Conservation (phyloP, 2,329 filamentous ascomycete species). For the Tympanopsis confertula region DNA sequence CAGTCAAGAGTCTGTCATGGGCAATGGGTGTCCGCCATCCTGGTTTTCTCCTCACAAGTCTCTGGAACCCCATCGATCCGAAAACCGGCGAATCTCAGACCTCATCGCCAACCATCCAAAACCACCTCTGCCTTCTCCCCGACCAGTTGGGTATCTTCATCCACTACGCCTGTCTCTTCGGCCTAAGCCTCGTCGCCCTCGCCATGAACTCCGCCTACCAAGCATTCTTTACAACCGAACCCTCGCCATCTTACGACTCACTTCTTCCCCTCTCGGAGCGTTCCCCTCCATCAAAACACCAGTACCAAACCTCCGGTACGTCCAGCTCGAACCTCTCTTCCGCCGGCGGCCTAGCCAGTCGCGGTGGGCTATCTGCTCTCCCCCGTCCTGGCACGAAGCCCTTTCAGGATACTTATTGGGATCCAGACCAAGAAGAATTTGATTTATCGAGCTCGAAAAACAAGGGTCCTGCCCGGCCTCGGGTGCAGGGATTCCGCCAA, state of each 20-base stretch:
- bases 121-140: conserved; percentile 52
- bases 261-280: not conserved
- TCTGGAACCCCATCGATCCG: conserved; percentile 54
- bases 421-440: not conserved
- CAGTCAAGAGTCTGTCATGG: conserved; percentile 56
- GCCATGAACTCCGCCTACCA: not conserved
- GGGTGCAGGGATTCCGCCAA: too few species aligned
- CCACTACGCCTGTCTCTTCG: conserved; percentile 40
- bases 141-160: conserved; percentile 54
- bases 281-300: not conserved
- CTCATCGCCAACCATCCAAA: conserved; percentile 36
- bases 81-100: conserved; percentile 5
- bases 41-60: conserved; percentile 49
- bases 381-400: not conserved
- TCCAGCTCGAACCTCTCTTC: not conserved
- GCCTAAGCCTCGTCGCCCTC: not conserved
- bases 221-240: not conserved
- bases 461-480: not conserved
- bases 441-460: not conserved
- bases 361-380: not conserved
- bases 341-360: not conserved
- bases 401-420: not conserved
- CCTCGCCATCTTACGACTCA: not conserved
- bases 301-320: not conserved
- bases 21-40: conserved; percentile 57